Evolutionary conservation across 768 basidiomycete genomes (phyloP), one percentile per base, ranked within the genome.

Genomic region (Gautieria morchelliformis): DNA sequence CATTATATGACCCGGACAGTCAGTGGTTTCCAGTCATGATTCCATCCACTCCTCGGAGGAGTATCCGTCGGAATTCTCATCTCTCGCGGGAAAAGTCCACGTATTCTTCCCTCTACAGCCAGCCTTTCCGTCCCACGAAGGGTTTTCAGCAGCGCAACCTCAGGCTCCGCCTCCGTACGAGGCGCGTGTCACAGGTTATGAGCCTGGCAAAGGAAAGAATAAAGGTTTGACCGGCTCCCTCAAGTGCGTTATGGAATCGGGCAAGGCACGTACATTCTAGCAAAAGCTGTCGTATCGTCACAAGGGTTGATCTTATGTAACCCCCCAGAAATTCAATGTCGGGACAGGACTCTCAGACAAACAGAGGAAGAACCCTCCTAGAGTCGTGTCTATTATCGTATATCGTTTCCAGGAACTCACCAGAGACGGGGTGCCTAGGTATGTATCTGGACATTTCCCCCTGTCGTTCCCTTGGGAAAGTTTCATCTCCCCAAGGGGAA

Each of bases 71-170:
- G 93, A 48, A 89, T 77, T 61, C 84, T 82, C 66, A 91, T 67
- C 68, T 97, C 93, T 59, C 94, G 79, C 59, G 94, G 94, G 71
- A 94, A 89, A 39, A 95, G 68, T 1, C 88, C 89, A 57, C 83
- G 82, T 67, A 87, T 77, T 62, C 89, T 78, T 6, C 72, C 72
- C 35, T 70, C 68, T 63, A 86, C 70, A 12, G 81, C 83, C 65
- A 80, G 79, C 66, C 79, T 77, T 70, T 91, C 87, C 19, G 81
- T 72, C 10, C 75, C 80, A 61, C 80, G 83, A 68, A 87, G 71
- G 15, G 72, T 75, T 70, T 85, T 87, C 61, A 80, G 67, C 59
- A 79, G 64, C 67, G 80, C 81, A 63, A 76, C 65, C n/a, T n/a
- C n/a, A n/a, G n/a, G n/a, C 71, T 93, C 84, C 37, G 71, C 75